Base-by-base conservation (phyloP, 257 asterid species). In the Euphrasia confusa region DNA sequence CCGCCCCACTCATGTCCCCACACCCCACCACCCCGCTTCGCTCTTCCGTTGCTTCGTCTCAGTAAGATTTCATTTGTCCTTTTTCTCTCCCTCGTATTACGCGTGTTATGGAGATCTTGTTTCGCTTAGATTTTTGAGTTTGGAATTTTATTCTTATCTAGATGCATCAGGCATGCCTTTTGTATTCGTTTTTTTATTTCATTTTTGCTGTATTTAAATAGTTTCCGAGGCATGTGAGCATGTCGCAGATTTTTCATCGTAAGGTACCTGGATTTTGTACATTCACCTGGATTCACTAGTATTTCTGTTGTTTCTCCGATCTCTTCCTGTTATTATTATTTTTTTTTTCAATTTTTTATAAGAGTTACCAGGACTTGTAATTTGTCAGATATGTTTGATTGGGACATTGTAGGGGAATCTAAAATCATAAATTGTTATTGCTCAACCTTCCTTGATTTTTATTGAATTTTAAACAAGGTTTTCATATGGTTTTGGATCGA, bases 1-100 rank as follows among this genome's bases (percentile, higher is more conserved):
- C 94, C 60, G 72, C 83, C 68, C 92, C 92, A 52, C 60, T 86
- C 56, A 75, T 84, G 65, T 71, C 93, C 12, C 83, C 87, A 21
- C 83, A 76, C 57, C 78, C 89, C 17, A 33, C 70, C 78, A 83
- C 64, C 61, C 73, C 75, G 30, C 10, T 86, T 57, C 89, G 97
- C 66, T 81, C 95, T 40, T 79, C 97, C 56, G 28, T 14, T 24
- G 75, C 73, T 37, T 67, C 89, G 10, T 74, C 89, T 7, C 83
- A 85, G 97, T 89, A 79, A 56, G 72, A 57, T 54, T 4, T 69
- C 65, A 67, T 71, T 37, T 66, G 3, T 63, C 47, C 13, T 26
- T 57, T 71, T 37, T 68, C 2, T 63, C 47, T 14, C 26, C 54
- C 4, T n/a, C 18, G 5, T 28, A n/a, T 32, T 63, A 14, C 17